Evolutionary conservation across 805 yeast genomes (phyloP).

Genomic region (Pichia scutulata): DNA sequence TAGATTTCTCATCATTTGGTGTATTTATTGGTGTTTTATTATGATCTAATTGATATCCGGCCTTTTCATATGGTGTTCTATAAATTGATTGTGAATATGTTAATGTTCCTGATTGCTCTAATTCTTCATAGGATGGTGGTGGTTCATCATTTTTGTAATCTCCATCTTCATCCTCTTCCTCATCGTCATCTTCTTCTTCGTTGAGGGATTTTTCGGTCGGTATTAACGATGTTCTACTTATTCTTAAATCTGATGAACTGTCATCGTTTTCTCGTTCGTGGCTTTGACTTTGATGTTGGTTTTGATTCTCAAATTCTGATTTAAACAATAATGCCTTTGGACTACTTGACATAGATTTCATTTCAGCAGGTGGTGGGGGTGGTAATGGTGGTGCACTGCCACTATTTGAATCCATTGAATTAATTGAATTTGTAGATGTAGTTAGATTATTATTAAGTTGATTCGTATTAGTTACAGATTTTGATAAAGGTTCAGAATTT

Average conservation of each 20-base stretch:
- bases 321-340: conserved; percentile 21
- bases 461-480: not conserved
- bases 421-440: not conserved
- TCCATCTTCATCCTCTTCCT: conserved; percentile 7
- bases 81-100: conserved; percentile 29
- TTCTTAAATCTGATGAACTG: conserved; percentile 4
- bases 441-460: not conserved
- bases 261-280: no score
- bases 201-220: conserved; percentile 18
- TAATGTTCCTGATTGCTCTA: conserved; percentile 27
- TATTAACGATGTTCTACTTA: conserved; percentile 19
- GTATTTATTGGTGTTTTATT: conserved; percentile 9
- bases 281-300: not conserved
- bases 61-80: conserved; percentile 30
- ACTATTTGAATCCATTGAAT: not conserved
- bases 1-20: conserved; percentile 6
- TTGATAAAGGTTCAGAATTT: not conserved
- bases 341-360: conserved; percentile 18
- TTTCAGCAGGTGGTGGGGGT: conserved; percentile 25
- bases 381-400: conserved; percentile 21
- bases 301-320: conserved; percentile 4
- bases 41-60: conserved; percentile 28
- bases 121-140: conserved; percentile 29
- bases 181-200: not conserved
- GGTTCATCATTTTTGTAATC: conserved; percentile 15